Percentiles rank a stretch among this genome's conserved stretches.
Evolutionary conservation across 108 stramenopile species (phyloP).

Genomic region (Stephanodiscus triporus): DNA sequence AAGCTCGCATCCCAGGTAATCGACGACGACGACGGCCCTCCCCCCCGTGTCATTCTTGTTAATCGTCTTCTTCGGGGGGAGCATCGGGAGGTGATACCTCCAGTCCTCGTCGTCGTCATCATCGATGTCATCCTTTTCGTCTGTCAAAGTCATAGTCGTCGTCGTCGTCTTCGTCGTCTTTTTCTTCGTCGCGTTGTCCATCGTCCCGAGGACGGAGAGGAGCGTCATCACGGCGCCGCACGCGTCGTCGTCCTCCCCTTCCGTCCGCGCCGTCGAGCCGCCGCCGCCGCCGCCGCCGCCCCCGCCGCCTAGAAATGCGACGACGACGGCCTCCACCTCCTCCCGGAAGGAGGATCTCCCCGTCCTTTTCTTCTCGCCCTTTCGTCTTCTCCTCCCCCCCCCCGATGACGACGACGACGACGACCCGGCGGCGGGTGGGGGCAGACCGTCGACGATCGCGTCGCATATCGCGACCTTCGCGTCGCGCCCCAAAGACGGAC

Average conservation of each 20-base stretch:
- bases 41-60: neutral
- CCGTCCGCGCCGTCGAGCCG: too few species aligned
- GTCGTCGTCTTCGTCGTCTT: neutral
- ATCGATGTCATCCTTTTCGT: constrained; percentile 9
- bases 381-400: neutral
- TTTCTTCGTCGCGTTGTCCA: neutral
- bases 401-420: neutral
- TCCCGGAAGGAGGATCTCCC: neutral
- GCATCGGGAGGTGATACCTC: constrained; percentile 43
- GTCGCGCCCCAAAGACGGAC: constrained; percentile 22
- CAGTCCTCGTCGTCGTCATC: constrained; percentile 31
- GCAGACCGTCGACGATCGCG: constrained; percentile 40
- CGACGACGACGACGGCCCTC: constrained; percentile 1
- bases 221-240: constrained; percentile 41
- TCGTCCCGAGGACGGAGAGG: constrained; percentile 33
- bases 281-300: too few species aligned
- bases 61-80: constrained; percentile 20
- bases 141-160: constrained; percentile 8
- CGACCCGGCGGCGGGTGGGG: too few species aligned
- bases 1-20: constrained; percentile 46
- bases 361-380: constrained; percentile 11
- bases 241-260: constrained; percentile 35
- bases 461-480: constrained; percentile 42
- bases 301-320: too few species aligned
- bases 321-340: neutral